Evolutionary conservation across 768 basidiomycete genomes (phyloP), one percentile per base, ranked within the genome.

Genomic region (Tulasnella sp.): DNA sequence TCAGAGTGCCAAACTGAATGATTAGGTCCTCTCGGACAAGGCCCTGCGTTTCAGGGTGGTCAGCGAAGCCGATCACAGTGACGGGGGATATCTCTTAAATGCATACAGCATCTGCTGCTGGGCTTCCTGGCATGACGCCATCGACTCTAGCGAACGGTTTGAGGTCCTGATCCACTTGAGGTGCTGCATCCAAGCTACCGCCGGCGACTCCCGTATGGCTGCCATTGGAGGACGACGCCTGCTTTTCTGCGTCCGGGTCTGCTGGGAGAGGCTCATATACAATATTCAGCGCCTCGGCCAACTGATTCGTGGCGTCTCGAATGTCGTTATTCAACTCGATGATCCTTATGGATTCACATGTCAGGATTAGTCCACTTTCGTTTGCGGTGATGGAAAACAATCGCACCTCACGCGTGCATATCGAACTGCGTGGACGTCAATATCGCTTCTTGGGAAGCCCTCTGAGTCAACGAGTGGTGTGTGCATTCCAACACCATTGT

Each of bases 371-470:
- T 7, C 51, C 85, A 76, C 29, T 83, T 78, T 53, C 91, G 17
- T 21, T 48, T n/a, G n/a, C 53, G 24, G 24, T 61, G 15, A 31
- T 9, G 21, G 12, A 31, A 27, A 49, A n/a, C 15, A 41, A 64
- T 49, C 17, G 12, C 25, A 63, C 66, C 60, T 29, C 10, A 57
- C 54, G 8, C 60, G 22, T 11, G 90, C 87, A 49, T 73, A 73
- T 22, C 89, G 76, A 19, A 93, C 83, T 10, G 84, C 82, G 67
- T 81, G 88, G 17, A 94, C 75, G 64, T 93, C 88, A 62, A 97
- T 78, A 71, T 94, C 74, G 12, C 80, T 81, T 12, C 91, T 78
- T 0, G 93, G 93, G 70, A 90, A 97, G 5, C 94, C 94, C 53
- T 96, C 87, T 0, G 74, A 63, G 67, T 96, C 92, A 49, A 96